phyloP scores from a whole-genome alignment of 2,329 filamentous ascomycete species.

The Paecilomyces fulvus region DNA sequence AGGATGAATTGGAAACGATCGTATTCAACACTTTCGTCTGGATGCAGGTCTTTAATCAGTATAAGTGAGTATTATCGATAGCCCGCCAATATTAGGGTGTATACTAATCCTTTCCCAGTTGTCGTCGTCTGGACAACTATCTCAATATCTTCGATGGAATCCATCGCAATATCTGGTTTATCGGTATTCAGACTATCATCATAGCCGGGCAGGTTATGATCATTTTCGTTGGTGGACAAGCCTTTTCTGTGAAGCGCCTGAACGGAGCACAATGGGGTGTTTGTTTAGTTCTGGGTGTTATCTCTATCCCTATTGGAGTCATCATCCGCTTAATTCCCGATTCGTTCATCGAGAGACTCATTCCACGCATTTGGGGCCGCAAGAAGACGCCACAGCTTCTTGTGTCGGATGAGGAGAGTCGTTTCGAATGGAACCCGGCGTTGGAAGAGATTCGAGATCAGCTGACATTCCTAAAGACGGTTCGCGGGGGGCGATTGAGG shows the following conservation, averaged over 20 bases:
- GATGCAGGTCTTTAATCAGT: slow-evolving; percentile 44
- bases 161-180: slow-evolving; percentile 37
- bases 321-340: slow-evolving; percentile 54
- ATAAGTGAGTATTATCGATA: slow-evolving; percentile 26
- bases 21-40: slow-evolving; percentile 41
- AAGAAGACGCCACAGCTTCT: slow-evolving; percentile 33
- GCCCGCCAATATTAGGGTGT: background rate
- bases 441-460: slow-evolving; percentile 57
- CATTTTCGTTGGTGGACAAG: slow-evolving; percentile 59
- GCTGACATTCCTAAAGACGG: slow-evolving; percentile 53
- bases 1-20: slow-evolving; percentile 24
- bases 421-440: slow-evolving; percentile 51
- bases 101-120: slow-evolving; percentile 9
- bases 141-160: slow-evolving; percentile 39
- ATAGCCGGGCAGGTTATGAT: slow-evolving; percentile 64
- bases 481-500: slow-evolving; percentile 55
- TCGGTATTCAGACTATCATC: slow-evolving; percentile 58
- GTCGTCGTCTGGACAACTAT: slow-evolving; percentile 36
- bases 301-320: slow-evolving; percentile 59
- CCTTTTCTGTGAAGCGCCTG: slow-evolving; percentile 55
- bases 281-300: slow-evolving; percentile 57
- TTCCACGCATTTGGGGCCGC: slow-evolving; percentile 31
- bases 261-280: slow-evolving; percentile 62
- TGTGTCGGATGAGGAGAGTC: slow-evolving; percentile 38
- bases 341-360: slow-evolving; percentile 40